Conservation (phyloP, 257 asterid species). For the Gentiana straminea region DNA sequence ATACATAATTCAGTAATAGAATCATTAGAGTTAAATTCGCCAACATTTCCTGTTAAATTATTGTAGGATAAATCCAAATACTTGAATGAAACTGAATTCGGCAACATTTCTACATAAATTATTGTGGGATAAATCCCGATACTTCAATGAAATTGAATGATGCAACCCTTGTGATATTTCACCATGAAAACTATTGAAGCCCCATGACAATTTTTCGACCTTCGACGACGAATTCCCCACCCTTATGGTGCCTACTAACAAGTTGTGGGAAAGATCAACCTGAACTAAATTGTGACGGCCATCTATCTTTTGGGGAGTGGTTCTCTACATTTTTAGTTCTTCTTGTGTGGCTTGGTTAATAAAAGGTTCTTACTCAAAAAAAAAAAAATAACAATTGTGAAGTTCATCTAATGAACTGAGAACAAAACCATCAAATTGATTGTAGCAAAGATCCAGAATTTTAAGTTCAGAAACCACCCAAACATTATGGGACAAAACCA, state of each 20-base stretch:
- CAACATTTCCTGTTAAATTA: no score
- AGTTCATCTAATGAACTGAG: conserved; percentile 28
- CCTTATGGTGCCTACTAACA: conserved; percentile 40
- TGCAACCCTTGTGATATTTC: conserved; percentile 48
- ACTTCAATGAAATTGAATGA: conserved; percentile 24
- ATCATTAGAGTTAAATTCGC: no score
- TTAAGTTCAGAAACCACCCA: conserved; percentile 28
- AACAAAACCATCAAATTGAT: conserved; percentile 29
- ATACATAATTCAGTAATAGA: no score
- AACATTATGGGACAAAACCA: conserved; percentile 48
- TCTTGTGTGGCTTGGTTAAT: no score
- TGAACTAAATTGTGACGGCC: conserved; percentile 12
- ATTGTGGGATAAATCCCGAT: conserved; percentile 69
- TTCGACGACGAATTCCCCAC: conserved; percentile 51
- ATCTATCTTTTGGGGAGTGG: no score
- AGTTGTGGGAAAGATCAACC: conserved; percentile 59
- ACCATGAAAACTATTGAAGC: conserved; percentile 49
- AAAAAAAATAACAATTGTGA: neutral
- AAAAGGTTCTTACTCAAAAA: no score
- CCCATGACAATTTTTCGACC: conserved; percentile 40
- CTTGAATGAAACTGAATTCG: conserved; percentile 21
- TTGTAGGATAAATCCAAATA: no score
- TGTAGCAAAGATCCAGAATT: conserved; percentile 56
- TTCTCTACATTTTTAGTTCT: no score
- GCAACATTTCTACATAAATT: conserved; percentile 38